Conservation (phyloP, 2,329 filamentous ascomycete genomes). For the Claviceps citrina region DNA sequence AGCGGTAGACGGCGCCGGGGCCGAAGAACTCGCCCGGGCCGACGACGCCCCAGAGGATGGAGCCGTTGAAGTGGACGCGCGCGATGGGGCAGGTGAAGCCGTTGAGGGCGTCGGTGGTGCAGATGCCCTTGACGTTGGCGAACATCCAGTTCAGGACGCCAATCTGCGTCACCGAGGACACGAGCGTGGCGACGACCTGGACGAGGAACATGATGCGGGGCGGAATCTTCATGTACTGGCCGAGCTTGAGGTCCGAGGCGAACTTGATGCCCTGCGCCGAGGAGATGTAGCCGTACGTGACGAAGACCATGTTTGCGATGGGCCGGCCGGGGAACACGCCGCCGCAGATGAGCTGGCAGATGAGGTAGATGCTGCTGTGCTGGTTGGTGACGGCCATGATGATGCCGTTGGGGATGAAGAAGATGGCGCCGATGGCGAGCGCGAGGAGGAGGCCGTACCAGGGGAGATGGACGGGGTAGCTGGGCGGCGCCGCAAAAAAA, state of each 20-base stretch:
- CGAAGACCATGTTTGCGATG: constrained; percentile 86
- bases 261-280: constrained; percentile 84
- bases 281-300: constrained; percentile 81
- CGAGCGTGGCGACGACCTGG: constrained; percentile 58
- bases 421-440: constrained; percentile 58
- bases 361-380: constrained; percentile 72
- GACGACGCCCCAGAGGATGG: constrained; percentile 79
- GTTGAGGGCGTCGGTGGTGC: constrained; percentile 65
- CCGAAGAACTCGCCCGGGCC: constrained; percentile 75
- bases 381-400: constrained; percentile 90
- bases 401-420: constrained; percentile 83
- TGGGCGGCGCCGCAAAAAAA: constrained; percentile 14
- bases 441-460: constrained; percentile 78
- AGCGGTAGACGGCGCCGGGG: constrained; percentile 54
- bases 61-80: constrained; percentile 78
- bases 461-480: constrained; percentile 65
- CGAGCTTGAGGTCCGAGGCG: constrained; percentile 71
- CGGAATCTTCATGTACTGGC: constrained; percentile 78
- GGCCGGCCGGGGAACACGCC: constrained; percentile 69
- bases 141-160: constrained; percentile 86
- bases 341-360: constrained; percentile 74
- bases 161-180: constrained; percentile 70
- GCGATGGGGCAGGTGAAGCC: constrained; percentile 81
- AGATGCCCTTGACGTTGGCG: constrained; percentile 57
- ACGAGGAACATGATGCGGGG: constrained; percentile 65